Base-by-base conservation (phyloP, 345 rosid species). In the Camelina neglecta region DNA sequence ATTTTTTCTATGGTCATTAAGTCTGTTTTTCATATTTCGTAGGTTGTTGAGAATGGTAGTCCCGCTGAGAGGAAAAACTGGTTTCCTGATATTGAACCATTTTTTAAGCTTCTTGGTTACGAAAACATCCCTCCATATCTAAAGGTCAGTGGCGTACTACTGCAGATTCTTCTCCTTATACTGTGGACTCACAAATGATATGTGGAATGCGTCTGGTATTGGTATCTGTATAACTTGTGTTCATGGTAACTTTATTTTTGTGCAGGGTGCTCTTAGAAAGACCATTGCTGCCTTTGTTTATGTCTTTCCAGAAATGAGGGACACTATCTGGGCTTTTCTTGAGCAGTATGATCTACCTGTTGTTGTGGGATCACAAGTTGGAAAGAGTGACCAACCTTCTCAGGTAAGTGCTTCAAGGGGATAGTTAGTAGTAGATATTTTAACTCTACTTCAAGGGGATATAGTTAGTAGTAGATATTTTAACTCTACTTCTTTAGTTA, bases 301-400 rank as follows among this genome's bases (percentile, higher is more conserved):
- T 63, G 89, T 87, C 56, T 92, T 94, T 81, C 98, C 96, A 38
- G 84, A 69, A 50, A 75, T 85, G 62, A 94, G 86, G 82, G 95
- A 90, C 82, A 65, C 87, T 62, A 75, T 90, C 78, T 94, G 98
- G 98, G 84, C 84, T 77, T 90, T 82, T 72, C 95, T 94, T 72
- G 97, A 92, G 85, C 96, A 86, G 83, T 90, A 90, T 83, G 98
- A 94, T 85, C 85, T 94, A 60, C 97, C 97, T 41, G 94, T 94
- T 65, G 97, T 94, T 49, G 85, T 92, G 70, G 96, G 91, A 47
- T 63, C 87, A 63, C 84, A 65, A 26, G 81, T 74, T 67, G 87
- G 87, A 78, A 86, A 75, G 54, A 72, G 74, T 75, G 82, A 80
- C 56, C 96, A 87, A 73, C 83, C 86, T 44, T 73, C 89, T 39